Percentiles rank a stretch among this genome's conserved stretches.
These are phyloP conservation scores for Polymyxa betae DNA, from an alignment of 208 protist species.

Conservation along the genomic window DNA sequence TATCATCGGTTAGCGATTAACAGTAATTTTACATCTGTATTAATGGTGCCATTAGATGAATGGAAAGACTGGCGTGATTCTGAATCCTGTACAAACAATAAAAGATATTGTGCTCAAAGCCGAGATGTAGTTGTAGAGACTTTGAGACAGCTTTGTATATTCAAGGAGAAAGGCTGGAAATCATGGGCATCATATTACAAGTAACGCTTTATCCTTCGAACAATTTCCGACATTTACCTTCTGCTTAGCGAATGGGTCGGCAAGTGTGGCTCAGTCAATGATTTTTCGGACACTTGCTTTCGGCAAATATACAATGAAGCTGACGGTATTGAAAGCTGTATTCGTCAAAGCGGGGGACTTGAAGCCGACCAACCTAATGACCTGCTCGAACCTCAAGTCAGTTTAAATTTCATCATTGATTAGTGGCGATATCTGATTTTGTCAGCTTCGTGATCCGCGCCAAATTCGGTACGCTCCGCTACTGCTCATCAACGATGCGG, in stretches of 20 bases:
- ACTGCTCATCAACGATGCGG: neutral
- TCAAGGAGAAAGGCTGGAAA: neutral
- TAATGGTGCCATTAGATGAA: too few relatives aligned
- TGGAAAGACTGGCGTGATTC: neutral
- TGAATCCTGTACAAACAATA: neutral
- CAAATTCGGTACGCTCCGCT: neutral
- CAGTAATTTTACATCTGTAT: too few relatives aligned
- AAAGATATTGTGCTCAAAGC: neutral
- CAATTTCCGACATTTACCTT: neutral
- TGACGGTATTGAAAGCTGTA: neutral
- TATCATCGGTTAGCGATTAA: too few relatives aligned
- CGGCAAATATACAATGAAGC: neutral
- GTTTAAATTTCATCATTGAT: neutral
- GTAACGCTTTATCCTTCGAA: neutral
- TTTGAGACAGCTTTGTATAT: neutral
- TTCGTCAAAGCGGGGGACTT: too few relatives aligned
- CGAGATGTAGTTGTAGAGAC: neutral
- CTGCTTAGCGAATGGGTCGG: neutral
- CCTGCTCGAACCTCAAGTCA: too few relatives aligned
- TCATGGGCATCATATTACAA: neutral
- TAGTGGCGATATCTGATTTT: neutral
- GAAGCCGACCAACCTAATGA: too few relatives aligned
- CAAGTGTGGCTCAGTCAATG: neutral
- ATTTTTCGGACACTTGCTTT: neutral
- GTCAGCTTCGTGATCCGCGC: neutral